phyloP scores from a whole-genome alignment of 2,329 filamentous ascomycete species.

The Hypoxylon sp. region DNA sequence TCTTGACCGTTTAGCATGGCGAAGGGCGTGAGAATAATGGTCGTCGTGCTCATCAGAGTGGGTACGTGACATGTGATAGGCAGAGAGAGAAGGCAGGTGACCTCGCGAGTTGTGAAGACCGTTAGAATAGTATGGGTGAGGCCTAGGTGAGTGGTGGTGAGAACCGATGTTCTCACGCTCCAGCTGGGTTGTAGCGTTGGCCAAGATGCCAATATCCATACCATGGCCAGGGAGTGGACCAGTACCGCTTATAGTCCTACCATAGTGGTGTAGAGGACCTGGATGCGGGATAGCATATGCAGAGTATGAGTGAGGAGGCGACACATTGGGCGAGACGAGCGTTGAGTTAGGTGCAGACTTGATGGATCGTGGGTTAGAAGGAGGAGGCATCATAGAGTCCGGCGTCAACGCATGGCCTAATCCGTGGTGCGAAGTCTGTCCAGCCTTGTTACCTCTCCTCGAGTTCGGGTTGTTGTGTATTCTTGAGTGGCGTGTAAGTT shows the following conservation, averaged over 20 bases:
- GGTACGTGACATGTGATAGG: conserved; percentile 95
- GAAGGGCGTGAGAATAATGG: conserved; percentile 77
- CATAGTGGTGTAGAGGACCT: conserved; percentile 65
- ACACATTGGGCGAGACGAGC: conserved; percentile 93
- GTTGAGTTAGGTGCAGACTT: conserved; percentile 91
- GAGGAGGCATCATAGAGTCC: conserved; percentile 81
- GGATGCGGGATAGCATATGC: conserved; percentile 71
- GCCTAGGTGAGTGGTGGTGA: conserved; percentile 62
- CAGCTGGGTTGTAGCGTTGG: conserved; percentile 72
- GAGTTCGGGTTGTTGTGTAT: conserved; percentile 99
- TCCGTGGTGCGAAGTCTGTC: conserved; percentile 62
- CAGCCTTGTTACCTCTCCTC: conserved; percentile 87
- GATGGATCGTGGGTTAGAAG: conserved; percentile 81
- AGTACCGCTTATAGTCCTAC: conserved; percentile 59
- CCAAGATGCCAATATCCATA: conserved; percentile 72
- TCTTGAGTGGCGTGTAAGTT: conserved; percentile 94
- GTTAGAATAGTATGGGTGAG: conserved; percentile 69
- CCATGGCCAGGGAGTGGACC: conserved; percentile 58
- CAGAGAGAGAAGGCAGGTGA: conserved; percentile 81
- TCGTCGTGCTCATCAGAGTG: conserved; percentile 88
- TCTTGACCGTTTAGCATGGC: conserved; percentile 87
- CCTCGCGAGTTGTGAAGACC: conserved; percentile 66
- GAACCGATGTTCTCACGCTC: conserved; percentile 69
- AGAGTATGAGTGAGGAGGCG: conserved; percentile 90
- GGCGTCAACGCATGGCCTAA: conserved; percentile 64